Base-by-base conservation (phyloP, 2,329 filamentous ascomycete genomes). In the Lomentospora prolificans region DNA sequence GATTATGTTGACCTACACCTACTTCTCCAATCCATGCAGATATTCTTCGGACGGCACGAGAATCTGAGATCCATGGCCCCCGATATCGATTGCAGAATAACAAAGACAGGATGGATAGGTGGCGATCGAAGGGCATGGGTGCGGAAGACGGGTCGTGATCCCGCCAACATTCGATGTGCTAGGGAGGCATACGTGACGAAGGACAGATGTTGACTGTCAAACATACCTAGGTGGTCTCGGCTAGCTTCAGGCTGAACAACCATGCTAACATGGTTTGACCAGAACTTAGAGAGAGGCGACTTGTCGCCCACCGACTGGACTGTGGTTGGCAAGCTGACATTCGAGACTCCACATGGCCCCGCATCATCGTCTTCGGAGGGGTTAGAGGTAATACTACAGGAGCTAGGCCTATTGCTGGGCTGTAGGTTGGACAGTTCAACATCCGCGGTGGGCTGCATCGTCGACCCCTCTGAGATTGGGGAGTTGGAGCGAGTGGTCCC, bases 161-260 rank as follows among this genome's bases (percentile, higher is more conserved):
- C 44, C 44, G 44, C 44, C 44, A 22, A 22, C 22, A 10, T 12
- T 19, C 22, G 19, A 17, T 22, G 14, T 12, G 22, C 44, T 31
- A 33, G 30, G 14, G 50, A 51, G 6, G 12, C 24, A 14, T 30
- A 25, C 50, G 25, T 54, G n/a, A 31, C 17, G 12, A 46, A 27
- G 33, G 19, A 19, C 10, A 22, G 31, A 27, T 14, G 33, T 6
- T 24, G 31, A 24, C 25, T n/a, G 17, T 4, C 9, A 44, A 31
- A 56, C 55, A 12, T 56, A 56, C 55, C 55, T 30, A 56, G 36
- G 24, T 56, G 55, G 31, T 56, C 55, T 56, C 55, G 55, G 48
- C 48, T 53, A 56, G 24, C 48, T 56, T 51, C 48, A 56, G 48
- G 50, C 48, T 56, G 50, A 50, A 53, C 55, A 12, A 52, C 39